Evolutionary conservation across 106 monocot species (phyloP).

Genomic region (Platanthera zijinensis): DNA sequence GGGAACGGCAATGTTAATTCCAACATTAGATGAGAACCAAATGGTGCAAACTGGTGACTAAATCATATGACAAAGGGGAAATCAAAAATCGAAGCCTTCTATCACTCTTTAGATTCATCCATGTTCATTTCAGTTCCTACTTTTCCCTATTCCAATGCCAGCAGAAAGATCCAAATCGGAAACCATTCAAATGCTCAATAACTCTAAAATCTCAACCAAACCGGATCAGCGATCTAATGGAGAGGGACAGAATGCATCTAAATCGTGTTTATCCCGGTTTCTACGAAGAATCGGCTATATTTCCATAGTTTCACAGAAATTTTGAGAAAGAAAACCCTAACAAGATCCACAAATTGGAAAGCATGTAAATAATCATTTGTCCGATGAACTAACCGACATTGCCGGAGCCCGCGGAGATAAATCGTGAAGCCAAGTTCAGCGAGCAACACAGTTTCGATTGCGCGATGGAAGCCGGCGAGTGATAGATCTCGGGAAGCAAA

Average conservation of each 20-base stretch:
- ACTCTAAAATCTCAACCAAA: not conserved
- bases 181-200: not conserved
- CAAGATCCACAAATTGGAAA: not conserved
- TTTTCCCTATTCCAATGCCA: not conserved
- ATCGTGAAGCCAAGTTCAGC: not conserved
- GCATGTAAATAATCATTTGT: not conserved
- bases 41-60: no score
- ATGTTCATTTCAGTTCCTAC: not conserved
- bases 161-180: not conserved
- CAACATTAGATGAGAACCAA: no score
- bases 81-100: no score
- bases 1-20: no score
- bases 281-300: not conserved
- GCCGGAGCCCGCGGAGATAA: not conserved
- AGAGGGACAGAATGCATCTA: not conserved
- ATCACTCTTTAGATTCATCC: not conserved
- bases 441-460: not conserved
- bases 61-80: no score
- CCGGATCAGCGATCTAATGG: not conserved
- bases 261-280: not conserved
- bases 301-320: not conserved
- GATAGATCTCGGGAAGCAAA: not conserved
- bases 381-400: constrained; percentile 9
- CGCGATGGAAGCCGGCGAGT: not conserved
- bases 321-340: not conserved